Conservation (phyloP, 768 basidiomycete species). For the Hygrophorus pudorinus region DNA sequence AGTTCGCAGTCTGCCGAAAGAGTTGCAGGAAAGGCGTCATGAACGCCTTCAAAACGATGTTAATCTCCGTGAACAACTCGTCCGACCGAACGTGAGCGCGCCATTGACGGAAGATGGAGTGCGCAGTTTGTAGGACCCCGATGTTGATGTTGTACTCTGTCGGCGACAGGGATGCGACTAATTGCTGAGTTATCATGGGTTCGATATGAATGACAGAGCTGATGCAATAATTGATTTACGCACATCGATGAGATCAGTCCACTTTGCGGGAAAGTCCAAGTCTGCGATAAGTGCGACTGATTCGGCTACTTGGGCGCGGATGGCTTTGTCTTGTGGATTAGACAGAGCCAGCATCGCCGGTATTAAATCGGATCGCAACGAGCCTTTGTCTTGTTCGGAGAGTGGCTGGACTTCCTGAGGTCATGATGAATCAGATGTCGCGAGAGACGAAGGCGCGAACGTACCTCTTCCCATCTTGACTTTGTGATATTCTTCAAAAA, state of each 20-base stretch:
- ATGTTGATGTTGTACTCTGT: constrained; percentile 81
- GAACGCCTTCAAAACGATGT: constrained; percentile 79
- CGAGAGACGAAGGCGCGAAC: constrained; percentile 14
- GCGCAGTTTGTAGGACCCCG: constrained; percentile 87
- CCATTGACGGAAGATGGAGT: constrained; percentile 94
- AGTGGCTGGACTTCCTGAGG: constrained; percentile 64
- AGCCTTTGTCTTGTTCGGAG: constrained; percentile 56
- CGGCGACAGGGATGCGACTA: constrained; percentile 71
- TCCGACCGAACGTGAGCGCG: constrained; percentile 84
- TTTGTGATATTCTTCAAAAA: constrained; percentile 82
- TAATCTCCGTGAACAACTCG: constrained; percentile 82
- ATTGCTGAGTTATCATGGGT: constrained; percentile 50
- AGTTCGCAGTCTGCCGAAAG: constrained; percentile 55
- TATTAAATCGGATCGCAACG: constrained; percentile 69
- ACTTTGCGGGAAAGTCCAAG: constrained; percentile 82
- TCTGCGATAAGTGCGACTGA: constrained; percentile 86
- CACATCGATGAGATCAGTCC: constrained; percentile 88
- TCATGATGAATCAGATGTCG: constrained; percentile 4
- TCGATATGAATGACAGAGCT: background rate
- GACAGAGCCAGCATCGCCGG: constrained; percentile 88
- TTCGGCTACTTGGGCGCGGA: constrained; percentile 86
- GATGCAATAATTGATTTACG: constrained; percentile 20
- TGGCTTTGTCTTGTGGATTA: constrained; percentile 54
- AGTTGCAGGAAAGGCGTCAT: constrained; percentile 76
- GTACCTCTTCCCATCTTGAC: constrained; percentile 80